Evolutionary conservation across 129 eudicot species (phyloP).

Genomic region (Apium graveolens): DNA sequence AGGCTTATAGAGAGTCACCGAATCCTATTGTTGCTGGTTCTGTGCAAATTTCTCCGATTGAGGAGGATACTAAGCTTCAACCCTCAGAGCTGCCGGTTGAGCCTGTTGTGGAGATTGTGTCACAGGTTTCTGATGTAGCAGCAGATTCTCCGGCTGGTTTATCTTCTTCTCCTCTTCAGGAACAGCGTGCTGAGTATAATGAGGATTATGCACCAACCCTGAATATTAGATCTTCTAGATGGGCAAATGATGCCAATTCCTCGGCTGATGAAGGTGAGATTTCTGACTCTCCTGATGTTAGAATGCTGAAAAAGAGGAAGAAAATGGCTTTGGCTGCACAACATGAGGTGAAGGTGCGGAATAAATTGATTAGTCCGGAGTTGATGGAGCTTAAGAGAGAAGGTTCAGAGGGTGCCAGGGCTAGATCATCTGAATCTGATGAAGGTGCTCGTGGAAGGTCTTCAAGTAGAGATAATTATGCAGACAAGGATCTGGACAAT

Average conservation of each 20-base stretch:
- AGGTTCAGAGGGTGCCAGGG: conserved; percentile 34
- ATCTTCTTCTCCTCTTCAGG: conserved; percentile 30
- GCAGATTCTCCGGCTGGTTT: conserved; percentile 32
- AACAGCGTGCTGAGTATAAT: conserved; percentile 20
- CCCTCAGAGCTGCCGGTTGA: conserved; percentile 29
- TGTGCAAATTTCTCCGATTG: conserved; percentile 23
- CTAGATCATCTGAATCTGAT: conserved; percentile 51
- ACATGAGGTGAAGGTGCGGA: conserved; percentile 30
- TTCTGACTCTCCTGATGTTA: conserved; percentile 52
- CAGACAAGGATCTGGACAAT: conserved; percentile 31
- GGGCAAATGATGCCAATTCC: conserved; percentile 84
- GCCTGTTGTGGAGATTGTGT: conserved; percentile 28
- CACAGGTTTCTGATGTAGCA: conserved; percentile 27
- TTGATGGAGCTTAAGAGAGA: conserved; percentile 45
- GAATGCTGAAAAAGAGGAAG: conserved; percentile 30
- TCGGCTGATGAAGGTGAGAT: conserved; percentile 74
- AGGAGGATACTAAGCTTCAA: conserved; percentile 20
- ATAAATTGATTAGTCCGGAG: conserved; percentile 58
- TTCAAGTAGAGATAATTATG: conserved; percentile 22
- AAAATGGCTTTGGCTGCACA: conserved; percentile 24
- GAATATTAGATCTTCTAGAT: conserved; percentile 72
- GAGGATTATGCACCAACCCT: conserved; percentile 45
- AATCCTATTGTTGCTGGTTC: conserved; percentile 17
- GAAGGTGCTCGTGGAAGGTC: conserved; percentile 41
- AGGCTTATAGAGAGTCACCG: conserved; percentile 39